A percentile compares a stretch with the other conserved stretches of the same genome.
Conservation (phyloP, 176 grass and related monocot species). For the Eragrostis nindensis region DNA sequence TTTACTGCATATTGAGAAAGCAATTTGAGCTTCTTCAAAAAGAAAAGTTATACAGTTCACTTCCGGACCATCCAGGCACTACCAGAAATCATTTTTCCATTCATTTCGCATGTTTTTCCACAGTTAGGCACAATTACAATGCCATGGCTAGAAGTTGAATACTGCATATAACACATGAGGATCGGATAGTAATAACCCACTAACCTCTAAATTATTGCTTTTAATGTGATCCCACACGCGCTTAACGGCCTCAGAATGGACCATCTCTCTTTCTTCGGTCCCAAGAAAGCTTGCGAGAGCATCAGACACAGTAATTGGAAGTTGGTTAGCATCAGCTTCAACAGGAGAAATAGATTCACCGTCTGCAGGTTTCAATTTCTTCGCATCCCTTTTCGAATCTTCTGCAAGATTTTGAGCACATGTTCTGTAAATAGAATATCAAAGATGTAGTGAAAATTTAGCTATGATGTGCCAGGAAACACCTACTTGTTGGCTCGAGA, state of each 20-base stretch:
- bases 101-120: slow-evolving; percentile 13
- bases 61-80: neutral
- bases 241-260: slow-evolving; percentile 69
- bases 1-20: slow-evolving; percentile 20
- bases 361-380: slow-evolving; percentile 65
- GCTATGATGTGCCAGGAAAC: neutral
- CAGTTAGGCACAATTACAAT: slow-evolving; percentile 26
- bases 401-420: slow-evolving; percentile 60
- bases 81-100: neutral
- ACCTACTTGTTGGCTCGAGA: slow-evolving; percentile 66
- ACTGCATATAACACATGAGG: neutral
- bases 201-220: slow-evolving; percentile 89
- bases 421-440: slow-evolving; percentile 11
- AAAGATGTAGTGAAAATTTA: neutral
- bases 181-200: slow-evolving; percentile 39
- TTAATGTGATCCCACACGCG: slow-evolving; percentile 97
- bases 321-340: slow-evolving; percentile 53
- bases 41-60: slow-evolving; percentile 2
- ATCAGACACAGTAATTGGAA: slow-evolving; percentile 68
- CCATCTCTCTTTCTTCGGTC: slow-evolving; percentile 84
- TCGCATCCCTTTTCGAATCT: slow-evolving; percentile 59
- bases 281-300: slow-evolving; percentile 80
- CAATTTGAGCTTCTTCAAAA: slow-evolving; percentile 4
- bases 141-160: slow-evolving; percentile 9
- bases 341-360: slow-evolving; percentile 51